Evolutionary conservation across 768 basidiomycete genomes (phyloP).

Genomic region (Tremella yokohamensis): DNA sequence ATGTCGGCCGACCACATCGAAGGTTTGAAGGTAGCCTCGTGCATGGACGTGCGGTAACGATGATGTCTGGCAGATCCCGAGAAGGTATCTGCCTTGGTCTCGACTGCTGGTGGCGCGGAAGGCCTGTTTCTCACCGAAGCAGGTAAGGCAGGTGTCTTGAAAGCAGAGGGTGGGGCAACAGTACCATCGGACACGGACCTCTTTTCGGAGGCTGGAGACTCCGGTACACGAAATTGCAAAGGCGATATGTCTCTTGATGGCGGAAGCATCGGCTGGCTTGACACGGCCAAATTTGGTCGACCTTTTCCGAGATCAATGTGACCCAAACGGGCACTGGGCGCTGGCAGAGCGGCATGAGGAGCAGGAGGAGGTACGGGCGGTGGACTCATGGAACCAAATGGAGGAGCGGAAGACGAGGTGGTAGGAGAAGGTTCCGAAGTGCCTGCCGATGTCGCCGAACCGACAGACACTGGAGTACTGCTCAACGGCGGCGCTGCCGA

Average conservation of each 20-base stretch:
- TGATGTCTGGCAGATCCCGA: conserved; percentile 18
- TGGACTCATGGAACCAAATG: background rate
- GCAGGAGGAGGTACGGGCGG: background rate
- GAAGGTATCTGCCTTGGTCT: conserved; percentile 19
- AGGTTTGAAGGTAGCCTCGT: conserved; percentile 28
- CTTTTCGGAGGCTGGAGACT: background rate
- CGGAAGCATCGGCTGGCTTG: conserved; percentile 27
- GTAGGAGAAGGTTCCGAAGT: conserved; percentile 32
- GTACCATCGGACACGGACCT: conserved; percentile 4
- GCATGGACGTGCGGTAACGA: conserved; percentile 40
- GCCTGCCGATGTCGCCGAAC: conserved; percentile 9
- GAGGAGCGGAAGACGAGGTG: conserved; percentile 19
- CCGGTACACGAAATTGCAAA: background rate
- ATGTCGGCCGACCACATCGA: conserved; percentile 13
- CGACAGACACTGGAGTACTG: conserved; percentile 11
- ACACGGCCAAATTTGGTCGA: conserved; percentile 26
- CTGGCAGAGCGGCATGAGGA: conserved; percentile 1
- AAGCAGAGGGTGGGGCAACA: conserved; percentile 30
- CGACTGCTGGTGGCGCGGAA: conserved; percentile 27
- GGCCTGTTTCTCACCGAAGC: conserved; percentile 24
- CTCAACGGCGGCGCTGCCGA: conserved; percentile 13
- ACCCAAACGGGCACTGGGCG: background rate
- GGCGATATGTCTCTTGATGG: background rate
- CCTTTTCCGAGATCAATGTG: conserved; percentile 24
- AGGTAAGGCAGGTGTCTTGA: conserved; percentile 23